Conservation (phyloP, 1,139 yeast genomes). For the Meyerozyma carpophila region DNA sequence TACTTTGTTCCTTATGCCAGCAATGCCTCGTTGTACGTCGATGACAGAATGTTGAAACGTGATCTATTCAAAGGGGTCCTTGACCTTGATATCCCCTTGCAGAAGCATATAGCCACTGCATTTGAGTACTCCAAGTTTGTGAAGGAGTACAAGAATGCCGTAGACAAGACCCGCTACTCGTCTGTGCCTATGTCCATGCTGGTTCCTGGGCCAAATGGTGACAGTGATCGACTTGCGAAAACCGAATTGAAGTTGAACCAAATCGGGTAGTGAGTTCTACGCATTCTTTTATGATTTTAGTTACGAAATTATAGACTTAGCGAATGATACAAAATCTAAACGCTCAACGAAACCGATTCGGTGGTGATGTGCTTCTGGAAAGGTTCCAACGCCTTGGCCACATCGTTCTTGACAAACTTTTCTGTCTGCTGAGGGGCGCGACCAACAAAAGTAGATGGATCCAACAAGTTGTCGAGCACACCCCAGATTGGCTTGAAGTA, state of each 20-base stretch:
- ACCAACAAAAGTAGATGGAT: constrained; percentile 94
- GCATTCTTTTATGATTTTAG: not conserved
- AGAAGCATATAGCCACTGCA: not conserved
- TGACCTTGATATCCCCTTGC: constrained; percentile 16
- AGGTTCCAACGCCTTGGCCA: constrained; percentile 74
- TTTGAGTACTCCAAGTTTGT: not conserved
- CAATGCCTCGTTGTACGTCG: constrained; percentile 41
- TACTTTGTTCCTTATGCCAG: constrained; percentile 24
- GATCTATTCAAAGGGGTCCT: constrained; percentile 48
- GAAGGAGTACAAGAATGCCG: not conserved
- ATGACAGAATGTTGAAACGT: constrained; percentile 45
- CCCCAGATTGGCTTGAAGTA: constrained; percentile 89
- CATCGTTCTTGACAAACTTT: constrained; percentile 82
- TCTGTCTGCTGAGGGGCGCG: constrained; percentile 98
- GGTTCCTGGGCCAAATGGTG: not conserved
- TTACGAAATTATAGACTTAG: not conserved
- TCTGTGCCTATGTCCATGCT: not conserved
- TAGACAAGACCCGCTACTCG: not conserved
- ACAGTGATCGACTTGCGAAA: not conserved
- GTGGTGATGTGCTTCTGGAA: constrained; percentile 54
- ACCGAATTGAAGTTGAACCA: not conserved
- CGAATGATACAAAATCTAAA: constrained; percentile 13
- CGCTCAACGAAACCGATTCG: constrained; percentile 54
- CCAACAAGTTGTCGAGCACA: constrained; percentile 73
- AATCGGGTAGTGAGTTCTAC: not conserved